Evolutionary conservation across 805 yeast species (phyloP).

Genomic region (Sugiyamaella chiloensis): DNA sequence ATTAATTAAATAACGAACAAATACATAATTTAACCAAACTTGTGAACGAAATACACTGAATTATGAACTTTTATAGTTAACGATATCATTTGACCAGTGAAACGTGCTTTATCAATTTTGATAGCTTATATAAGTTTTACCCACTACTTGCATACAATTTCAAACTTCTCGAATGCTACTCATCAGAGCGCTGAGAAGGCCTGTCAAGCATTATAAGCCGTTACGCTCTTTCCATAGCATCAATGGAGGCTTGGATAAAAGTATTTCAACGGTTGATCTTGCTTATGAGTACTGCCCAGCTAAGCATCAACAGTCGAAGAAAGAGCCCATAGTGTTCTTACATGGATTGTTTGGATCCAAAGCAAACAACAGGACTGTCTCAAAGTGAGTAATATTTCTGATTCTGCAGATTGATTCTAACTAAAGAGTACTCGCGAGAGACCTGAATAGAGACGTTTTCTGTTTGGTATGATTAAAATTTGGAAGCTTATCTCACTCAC

Average conservation of each 20-base stretch:
- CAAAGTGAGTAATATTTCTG: constrained; percentile 56
- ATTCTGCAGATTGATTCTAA: constrained; percentile 30
- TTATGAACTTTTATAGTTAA: too few relatives aligned
- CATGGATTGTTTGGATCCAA: constrained; percentile 91
- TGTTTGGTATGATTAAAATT: constrained; percentile 27
- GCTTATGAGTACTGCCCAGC: constrained; percentile 31
- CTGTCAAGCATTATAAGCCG: too few relatives aligned
- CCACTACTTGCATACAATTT: too few relatives aligned
- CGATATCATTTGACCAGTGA: too few relatives aligned
- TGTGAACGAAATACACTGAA: too few relatives aligned
- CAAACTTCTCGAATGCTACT: too few relatives aligned
- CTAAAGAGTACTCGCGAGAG: constrained; percentile 33
- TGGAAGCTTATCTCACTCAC: constrained; percentile 3
- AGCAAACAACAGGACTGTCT: constrained; percentile 77
- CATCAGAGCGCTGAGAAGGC: too few relatives aligned
- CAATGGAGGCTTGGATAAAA: not conserved
- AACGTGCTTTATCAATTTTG: too few relatives aligned
- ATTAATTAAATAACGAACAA: too few relatives aligned
- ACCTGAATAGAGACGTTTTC: constrained; percentile 34
- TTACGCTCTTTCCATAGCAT: too few relatives aligned
- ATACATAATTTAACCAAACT: too few relatives aligned
- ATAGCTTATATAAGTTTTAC: too few relatives aligned
- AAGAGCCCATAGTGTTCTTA: constrained; percentile 64
- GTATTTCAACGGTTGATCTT: not conserved
- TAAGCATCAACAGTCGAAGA: constrained; percentile 10